These are phyloP conservation scores for Laetiporus sulphureus DNA, from an alignment of 1,284 basidiomycete genomes.

Conservation along the genomic window DNA sequence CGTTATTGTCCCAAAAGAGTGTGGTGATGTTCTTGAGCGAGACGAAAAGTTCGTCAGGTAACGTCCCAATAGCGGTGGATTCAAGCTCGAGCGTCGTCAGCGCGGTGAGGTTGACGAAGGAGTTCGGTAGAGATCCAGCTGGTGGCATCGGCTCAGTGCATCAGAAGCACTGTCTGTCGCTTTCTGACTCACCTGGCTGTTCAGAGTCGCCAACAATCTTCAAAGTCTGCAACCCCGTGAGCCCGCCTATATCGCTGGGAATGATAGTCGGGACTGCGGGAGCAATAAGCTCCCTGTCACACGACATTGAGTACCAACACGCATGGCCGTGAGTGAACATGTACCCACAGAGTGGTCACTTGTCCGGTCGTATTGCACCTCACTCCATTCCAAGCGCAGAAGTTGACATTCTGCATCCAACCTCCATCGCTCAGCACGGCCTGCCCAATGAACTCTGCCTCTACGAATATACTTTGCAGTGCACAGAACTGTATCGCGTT, in stretches of 20 bases:
- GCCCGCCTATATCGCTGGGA: slow-evolving; percentile 36
- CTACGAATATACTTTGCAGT: slow-evolving; percentile 41
- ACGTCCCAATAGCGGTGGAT: slow-evolving; percentile 35
- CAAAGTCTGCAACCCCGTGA: slow-evolving; percentile 34
- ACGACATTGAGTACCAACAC: background rate
- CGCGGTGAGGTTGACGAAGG: slow-evolving; percentile 32
- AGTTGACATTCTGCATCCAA: slow-evolving; percentile 40
- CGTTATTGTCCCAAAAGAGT: slow-evolving; percentile 37
- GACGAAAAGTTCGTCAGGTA: slow-evolving; percentile 32
- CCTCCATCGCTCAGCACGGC: slow-evolving; percentile 33
- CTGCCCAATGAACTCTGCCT: slow-evolving; percentile 33
- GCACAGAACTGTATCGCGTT: slow-evolving; percentile 44
- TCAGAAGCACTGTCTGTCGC: background rate
- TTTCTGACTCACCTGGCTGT: slow-evolving; percentile 30
- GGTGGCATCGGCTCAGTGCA: background rate
- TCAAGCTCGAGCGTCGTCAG: slow-evolving; percentile 38
- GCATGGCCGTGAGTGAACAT: background rate
- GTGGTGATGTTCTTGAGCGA: slow-evolving; percentile 32
- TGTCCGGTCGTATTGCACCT: slow-evolving; percentile 35
- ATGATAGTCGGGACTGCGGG: slow-evolving; percentile 41
- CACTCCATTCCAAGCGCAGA: slow-evolving; percentile 45
- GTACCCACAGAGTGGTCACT: slow-evolving; percentile 39
- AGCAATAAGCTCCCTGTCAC: slow-evolving; percentile 35
- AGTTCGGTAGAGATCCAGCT: slow-evolving; percentile 36
- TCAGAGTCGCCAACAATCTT: slow-evolving; percentile 36